Evolutionary conservation across 345 rosid genomes (phyloP), one percentile per base, ranked within the genome.

Genomic region (Aquilaria sinensis): DNA sequence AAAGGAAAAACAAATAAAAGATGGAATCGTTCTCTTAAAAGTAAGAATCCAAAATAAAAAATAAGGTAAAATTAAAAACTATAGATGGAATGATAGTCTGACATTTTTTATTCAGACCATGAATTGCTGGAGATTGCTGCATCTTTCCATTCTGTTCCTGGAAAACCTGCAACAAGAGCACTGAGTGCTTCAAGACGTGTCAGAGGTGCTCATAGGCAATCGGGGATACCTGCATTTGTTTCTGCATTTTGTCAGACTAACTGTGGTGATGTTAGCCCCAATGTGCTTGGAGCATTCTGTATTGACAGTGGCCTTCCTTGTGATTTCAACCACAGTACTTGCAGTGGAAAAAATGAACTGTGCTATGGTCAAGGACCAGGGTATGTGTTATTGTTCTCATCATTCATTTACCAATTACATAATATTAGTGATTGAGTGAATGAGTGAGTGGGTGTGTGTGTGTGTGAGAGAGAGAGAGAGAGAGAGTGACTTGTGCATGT

Each of bases 311-410:
- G 91, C 31, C 83, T 86, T 65, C 89, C 96, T 67, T 94, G 97
- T 90, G 99, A 94, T 61, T 94, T 94, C 80, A 86, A 94, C 74
- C 97, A 90, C 75, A 90, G 99, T 75, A 94, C 99, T 57, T 90
- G 99, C 43, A 81, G 95, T 68, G 96, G 99, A 55, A 90, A 84
- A 82, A 94, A 90, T 46, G 96, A 94, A 73, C 53, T 82, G 63
- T 94, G 97, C 81, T 88, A 88, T 67, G 93, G 97, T 70, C 92
- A 79, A 79, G 99, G 99, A 75, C 97, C 99, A 57, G 97, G 99
- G 97, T 94, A 88, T 60, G 68, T 62, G 58, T 51, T 32, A 60
- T 56, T 62, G 51, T 65, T 47, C 62, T 10, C 43, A 51, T 47
- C 46, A 2, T 30, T 32, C 16, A 9, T 31, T 2, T 12, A 37